phyloP scores from a whole-genome alignment of 2,329 filamentous ascomycete species.

The Apiospora sp. region DNA sequence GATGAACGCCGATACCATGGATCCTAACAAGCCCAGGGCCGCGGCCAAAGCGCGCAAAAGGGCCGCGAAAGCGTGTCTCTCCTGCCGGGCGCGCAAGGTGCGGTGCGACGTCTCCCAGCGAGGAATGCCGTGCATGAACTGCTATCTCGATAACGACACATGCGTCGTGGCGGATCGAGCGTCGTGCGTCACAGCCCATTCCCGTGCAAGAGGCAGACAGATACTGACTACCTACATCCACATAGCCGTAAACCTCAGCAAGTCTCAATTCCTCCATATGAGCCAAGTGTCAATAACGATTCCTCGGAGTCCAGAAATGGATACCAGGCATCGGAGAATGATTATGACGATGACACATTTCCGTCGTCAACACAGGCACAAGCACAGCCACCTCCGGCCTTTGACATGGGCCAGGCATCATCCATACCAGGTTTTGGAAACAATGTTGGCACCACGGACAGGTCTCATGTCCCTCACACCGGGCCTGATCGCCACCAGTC shows the following conservation, averaged over 20 bases:
- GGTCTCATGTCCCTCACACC: not conserved
- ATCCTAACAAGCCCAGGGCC: conserved; percentile 40
- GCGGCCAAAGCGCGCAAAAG: conserved; percentile 51
- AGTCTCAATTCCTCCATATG: conserved; percentile 19
- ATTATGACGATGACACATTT: not conserved
- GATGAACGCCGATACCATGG: conserved; percentile 4
- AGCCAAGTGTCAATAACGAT: conserved; percentile 4
- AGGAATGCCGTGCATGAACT: conserved; percentile 60
- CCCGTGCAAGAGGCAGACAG: not conserved
- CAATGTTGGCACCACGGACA: conserved; percentile 30
- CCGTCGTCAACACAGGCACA: not conserved
- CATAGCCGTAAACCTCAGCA: conserved; percentile 22
- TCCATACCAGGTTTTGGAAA: conserved; percentile 25
- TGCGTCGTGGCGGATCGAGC: conserved; percentile 51
- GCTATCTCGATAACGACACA: conserved; percentile 57
- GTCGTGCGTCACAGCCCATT: conserved; percentile 43
- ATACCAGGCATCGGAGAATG: not conserved
- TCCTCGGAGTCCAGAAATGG: conserved; percentile 3
- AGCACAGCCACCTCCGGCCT: not conserved
- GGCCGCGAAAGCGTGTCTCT: conserved; percentile 59
- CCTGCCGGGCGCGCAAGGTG: conserved; percentile 60
- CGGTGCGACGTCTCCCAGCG: conserved; percentile 58
- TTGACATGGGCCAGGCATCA: conserved; percentile 30
- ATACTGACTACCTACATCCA: not conserved
- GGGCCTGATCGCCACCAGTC: conserved; percentile 7